A percentile compares a stretch with the other conserved stretches of the same genome.
These are phyloP conservation scores for Plasmodium yoelii DNA, from an alignment of 169 alveolate genomes.

Conservation along the genomic window DNA sequence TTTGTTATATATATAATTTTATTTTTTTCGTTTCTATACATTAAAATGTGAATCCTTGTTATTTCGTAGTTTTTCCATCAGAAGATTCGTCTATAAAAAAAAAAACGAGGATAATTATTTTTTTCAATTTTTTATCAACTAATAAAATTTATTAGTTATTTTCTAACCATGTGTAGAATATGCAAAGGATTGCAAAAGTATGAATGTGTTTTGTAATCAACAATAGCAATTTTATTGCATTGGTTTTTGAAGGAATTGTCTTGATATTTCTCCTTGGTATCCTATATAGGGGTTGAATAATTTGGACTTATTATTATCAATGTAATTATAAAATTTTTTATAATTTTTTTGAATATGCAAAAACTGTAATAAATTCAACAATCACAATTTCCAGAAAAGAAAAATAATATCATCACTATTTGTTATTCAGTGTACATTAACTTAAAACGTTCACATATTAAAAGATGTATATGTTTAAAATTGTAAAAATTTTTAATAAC, in stretches of 20 bases:
- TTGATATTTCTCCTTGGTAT: slow-evolving; percentile 69
- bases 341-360: not conserved
- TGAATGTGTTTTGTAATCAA: slow-evolving; percentile 66
- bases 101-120: not conserved
- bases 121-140: not conserved
- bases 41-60: slow-evolving; percentile 56
- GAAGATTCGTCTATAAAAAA: slow-evolving; percentile 34
- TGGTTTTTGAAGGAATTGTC: slow-evolving; percentile 69
- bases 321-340: slow-evolving; percentile 2
- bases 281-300: slow-evolving; percentile 21
- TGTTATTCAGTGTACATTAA: not conserved
- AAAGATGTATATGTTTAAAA: not conserved
- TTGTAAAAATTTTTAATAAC: not conserved
- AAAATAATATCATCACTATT: too few species aligned
- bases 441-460: not conserved
- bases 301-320: not conserved
- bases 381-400: not conserved
- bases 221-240: slow-evolving; percentile 56
- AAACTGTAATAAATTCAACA: not conserved
- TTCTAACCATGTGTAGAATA: slow-evolving; percentile 62
- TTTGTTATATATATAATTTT: not conserved
- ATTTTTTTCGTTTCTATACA: slow-evolving; percentile 18
- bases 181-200: slow-evolving; percentile 71
- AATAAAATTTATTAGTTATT: slow-evolving; percentile 1
- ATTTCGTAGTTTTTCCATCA: slow-evolving; percentile 28